phyloP scores from a whole-genome alignment of 139 green algal species.

The Picochlorum sp. region DNA sequence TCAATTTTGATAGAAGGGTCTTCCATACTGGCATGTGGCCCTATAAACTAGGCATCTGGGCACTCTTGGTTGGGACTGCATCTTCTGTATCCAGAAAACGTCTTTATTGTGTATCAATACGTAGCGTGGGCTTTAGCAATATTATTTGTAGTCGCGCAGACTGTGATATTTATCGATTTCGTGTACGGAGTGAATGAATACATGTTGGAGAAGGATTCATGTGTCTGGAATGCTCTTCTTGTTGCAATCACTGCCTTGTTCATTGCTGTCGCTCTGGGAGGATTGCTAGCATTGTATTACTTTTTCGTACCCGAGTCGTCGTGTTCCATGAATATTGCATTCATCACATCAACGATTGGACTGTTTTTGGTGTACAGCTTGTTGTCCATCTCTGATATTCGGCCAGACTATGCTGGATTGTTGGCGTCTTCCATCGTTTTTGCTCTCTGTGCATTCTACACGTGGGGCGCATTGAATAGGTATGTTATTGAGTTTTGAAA shows the following conservation, averaged over 20 bases:
- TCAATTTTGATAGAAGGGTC: conserved; percentile 27
- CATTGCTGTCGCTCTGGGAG: conserved; percentile 38
- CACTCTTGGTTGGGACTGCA: conserved; percentile 35
- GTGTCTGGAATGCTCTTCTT: conserved; percentile 29
- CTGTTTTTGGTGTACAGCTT: conserved; percentile 45
- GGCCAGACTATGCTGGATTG: conserved; percentile 48
- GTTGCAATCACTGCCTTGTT: conserved; percentile 25
- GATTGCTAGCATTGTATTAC: conserved; percentile 42
- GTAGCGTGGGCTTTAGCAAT: conserved; percentile 43
- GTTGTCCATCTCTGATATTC: conserved; percentile 50
- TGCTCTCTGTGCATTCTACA: conserved; percentile 56
- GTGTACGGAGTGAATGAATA: conserved; percentile 55
- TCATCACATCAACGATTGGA: conserved; percentile 69
- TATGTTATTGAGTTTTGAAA: not conserved
- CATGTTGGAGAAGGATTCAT: conserved; percentile 38
- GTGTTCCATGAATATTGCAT: conserved; percentile 75
- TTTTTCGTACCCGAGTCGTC: conserved; percentile 46
- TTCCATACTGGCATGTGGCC: conserved; percentile 52
- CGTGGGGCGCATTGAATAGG: conserved; percentile 58
- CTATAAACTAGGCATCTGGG: conserved; percentile 42
- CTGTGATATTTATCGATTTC: conserved; percentile 67
- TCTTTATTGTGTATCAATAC: conserved; percentile 46
- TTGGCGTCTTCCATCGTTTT: conserved; percentile 56
- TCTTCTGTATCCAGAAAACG: conserved; percentile 51
- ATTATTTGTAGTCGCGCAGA: conserved; percentile 67